Percentiles rank a stretch among this genome's conserved stretches.
Evolutionary conservation across 2,329 filamentous ascomycete species (phyloP).

Genomic region (Reticulascus tulasneorum): DNA sequence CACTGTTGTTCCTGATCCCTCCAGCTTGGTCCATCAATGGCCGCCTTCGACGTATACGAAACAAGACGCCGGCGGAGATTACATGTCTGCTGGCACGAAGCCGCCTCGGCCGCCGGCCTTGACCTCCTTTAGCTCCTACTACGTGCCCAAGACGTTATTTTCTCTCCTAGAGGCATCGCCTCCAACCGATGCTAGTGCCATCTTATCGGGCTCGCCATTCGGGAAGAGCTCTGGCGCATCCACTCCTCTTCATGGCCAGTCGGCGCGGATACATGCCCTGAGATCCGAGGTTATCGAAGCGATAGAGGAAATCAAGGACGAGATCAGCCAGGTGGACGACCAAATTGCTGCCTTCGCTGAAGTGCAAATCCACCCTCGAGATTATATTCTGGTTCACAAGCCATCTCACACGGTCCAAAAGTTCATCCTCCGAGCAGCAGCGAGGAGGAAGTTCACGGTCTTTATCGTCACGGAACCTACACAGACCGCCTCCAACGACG

Average conservation of each 20-base stretch:
- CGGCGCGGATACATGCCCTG: conserved; percentile 60
- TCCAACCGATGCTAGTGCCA: conserved; percentile 35
- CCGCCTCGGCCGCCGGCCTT: conserved; percentile 55
- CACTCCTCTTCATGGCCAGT: conserved; percentile 40
- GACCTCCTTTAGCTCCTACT: conserved; percentile 60
- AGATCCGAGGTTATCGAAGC: conserved; percentile 90
- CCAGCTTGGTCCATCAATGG: conserved; percentile 24
- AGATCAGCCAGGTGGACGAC: conserved; percentile 87
- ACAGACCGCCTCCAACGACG: conserved; percentile 30
- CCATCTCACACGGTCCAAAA: conserved; percentile 83
- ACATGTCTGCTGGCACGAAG: conserved; percentile 15
- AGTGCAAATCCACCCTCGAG: conserved; percentile 88
- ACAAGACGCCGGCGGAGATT: conserved; percentile 25
- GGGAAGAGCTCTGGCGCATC: conserved; percentile 43
- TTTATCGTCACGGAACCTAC: conserved; percentile 68
- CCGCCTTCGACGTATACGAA: conserved; percentile 28
- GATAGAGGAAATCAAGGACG: conserved; percentile 93
- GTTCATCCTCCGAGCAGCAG: conserved; percentile 82
- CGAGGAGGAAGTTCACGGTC: conserved; percentile 88
- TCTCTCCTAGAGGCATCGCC: conserved; percentile 75
- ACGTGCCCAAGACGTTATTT: conserved; percentile 74
- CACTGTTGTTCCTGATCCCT: conserved; percentile 30
- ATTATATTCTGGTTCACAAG: conserved; percentile 86
- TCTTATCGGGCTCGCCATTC: conserved; percentile 40
- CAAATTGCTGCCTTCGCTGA: conserved; percentile 86